Evolutionary conservation across 192 early-diverging fungal genomes (phyloP).

Genomic region (Cladochytrium replicatum): DNA sequence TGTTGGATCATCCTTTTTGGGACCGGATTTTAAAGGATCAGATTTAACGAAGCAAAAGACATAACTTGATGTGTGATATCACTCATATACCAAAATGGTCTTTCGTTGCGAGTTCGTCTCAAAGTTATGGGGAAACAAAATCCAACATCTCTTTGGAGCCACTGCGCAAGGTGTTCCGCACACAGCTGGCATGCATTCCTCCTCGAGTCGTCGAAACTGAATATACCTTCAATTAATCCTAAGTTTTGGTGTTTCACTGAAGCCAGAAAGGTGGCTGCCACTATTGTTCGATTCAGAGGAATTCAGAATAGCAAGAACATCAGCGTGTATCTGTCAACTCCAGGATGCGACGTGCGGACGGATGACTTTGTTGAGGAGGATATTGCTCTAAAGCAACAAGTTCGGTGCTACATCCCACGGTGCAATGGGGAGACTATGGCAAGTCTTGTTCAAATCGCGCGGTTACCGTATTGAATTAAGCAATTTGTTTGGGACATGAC

Average conservation of each 20-base stretch:
- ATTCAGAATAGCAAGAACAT: slow-evolving; percentile 4
- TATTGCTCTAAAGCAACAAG: slow-evolving; percentile 6
- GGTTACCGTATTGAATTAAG: neutral
- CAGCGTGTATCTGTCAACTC: slow-evolving; percentile 17
- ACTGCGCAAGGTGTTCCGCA: slow-evolving; percentile 14
- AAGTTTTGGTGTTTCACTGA: no score
- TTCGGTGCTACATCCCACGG: slow-evolving; percentile 17
- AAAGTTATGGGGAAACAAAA: no score
- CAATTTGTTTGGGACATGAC: slow-evolving; percentile 48
- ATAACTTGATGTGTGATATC: no score
- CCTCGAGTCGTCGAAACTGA: neutral
- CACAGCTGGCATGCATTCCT: slow-evolving; percentile 7
- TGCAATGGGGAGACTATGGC: slow-evolving; percentile 21
- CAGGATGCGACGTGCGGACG: slow-evolving; percentile 13
- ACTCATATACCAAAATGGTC: no score
- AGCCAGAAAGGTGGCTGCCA: slow-evolving; percentile 6
- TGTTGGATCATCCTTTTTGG: no score
- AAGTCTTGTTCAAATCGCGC: no score
- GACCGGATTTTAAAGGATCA: no score
- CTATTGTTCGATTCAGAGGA: slow-evolving; percentile 5
- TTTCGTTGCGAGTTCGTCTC: no score
- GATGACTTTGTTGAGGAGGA: slow-evolving; percentile 12
- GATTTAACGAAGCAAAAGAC: no score
- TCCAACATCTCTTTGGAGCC: no score
- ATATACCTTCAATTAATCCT: slow-evolving; percentile 10